Base-by-base conservation (phyloP, 768 basidiomycete genomes). In the Amanita fuliginea region DNA sequence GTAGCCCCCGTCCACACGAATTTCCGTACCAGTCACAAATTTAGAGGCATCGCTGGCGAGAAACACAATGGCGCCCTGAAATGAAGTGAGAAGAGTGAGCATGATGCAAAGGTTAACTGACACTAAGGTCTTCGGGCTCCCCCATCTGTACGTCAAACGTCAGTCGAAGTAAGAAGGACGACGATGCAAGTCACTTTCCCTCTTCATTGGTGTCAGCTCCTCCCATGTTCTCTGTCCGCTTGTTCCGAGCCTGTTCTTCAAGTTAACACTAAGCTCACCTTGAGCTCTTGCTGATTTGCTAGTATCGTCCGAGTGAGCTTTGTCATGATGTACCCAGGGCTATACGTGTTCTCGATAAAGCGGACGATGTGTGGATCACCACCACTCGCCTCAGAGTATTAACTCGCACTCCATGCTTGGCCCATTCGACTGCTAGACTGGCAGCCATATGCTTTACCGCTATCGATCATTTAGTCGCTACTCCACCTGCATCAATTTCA, bases 381-480 rank as follows among this genome's bases (percentile, higher is more conserved):
- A 47, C 40, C 30, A 13, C 64, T 46, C 54, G 81, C 84, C 83
- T 87, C 42, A 88, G 61, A 46, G 81, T 70, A 64, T 95, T 95
- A 49, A 95, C 92, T 47, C 92, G 79, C 52, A 94, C 82, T 42
- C 82, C 82, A 55, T 83, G 79, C 63, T 83, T 86, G 0, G 95
- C 95, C 93, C 94, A 97, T 68, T 98, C 95, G 21, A 97, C 91
- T 1, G 86, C 94, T 30, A 97, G 73, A 56, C 85, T 89, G 1
- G 87, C 72, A 10, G 91, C 91, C 89, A 97, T 89, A 60, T 97
- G 94, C 57, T 86, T 84, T 30, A 97, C 93, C 42, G 93, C 85
- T 86, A 51, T 8, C 40, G 71, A 19, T 41, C 39, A 40, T 22
- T 32, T 19, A 34, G 21, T 41, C 21, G 41, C 24, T 18, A 19